These are phyloP conservation scores for Ogataea ganodermae DNA, from an alignment of 805 yeast species.

Conservation along the genomic window DNA sequence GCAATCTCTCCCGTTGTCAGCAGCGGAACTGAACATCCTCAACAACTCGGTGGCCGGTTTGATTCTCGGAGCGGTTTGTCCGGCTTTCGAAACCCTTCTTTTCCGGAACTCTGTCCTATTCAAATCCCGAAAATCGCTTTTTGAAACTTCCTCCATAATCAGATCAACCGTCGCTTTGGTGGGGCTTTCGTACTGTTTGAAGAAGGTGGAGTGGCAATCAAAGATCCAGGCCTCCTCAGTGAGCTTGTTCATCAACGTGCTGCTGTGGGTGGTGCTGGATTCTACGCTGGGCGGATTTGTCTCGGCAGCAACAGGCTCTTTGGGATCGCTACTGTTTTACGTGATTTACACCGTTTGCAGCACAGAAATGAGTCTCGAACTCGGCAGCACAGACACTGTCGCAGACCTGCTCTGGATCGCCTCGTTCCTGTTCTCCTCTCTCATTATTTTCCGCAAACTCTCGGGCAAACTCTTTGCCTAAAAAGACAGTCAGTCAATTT, in stretches of 20 bases:
- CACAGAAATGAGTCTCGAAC: not conserved
- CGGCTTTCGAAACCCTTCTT: conserved; percentile 37
- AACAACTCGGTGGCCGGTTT: conserved; percentile 53
- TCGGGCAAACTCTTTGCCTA: conserved; percentile 45
- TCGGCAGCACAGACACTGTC: conserved; percentile 18
- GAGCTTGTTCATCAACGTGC: conserved; percentile 63
- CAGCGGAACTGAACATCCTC: conserved; percentile 19
- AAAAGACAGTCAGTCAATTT: not conserved
- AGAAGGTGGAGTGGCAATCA: conserved; percentile 69
- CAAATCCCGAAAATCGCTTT: conserved; percentile 8
- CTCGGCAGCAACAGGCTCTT: conserved; percentile 22
- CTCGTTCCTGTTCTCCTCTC: conserved; percentile 66
- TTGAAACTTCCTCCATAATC: conserved; percentile 29
- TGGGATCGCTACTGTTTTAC: conserved; percentile 20
- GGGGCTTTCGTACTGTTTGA: conserved; percentile 71
- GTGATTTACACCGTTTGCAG: conserved; percentile 7
- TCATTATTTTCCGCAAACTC: conserved; percentile 66
- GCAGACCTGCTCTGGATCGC: conserved; percentile 57
- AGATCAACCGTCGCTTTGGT: conserved; percentile 59
- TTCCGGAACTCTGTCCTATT: not conserved
- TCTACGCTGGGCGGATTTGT: conserved; percentile 24
- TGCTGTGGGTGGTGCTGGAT: conserved; percentile 55
- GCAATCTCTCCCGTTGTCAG: conserved; percentile 24
- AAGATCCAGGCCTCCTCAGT: conserved; percentile 63
- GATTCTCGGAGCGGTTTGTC: conserved; percentile 56